Conservation (phyloP, 2,329 filamentous ascomycete species). For the Pestalotiopsis sp. region DNA sequence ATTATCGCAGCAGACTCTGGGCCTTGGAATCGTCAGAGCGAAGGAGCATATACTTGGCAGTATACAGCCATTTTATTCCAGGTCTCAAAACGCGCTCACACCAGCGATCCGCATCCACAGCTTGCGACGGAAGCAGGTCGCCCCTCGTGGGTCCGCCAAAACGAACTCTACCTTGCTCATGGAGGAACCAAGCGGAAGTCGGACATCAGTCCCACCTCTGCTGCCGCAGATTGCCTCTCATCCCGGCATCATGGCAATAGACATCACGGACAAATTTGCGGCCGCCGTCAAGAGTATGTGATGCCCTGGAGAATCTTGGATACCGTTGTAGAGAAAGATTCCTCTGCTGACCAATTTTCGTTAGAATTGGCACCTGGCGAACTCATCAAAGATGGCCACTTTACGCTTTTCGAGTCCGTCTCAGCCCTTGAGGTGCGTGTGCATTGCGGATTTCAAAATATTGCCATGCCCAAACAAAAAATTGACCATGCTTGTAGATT, state of each 20-base stretch:
- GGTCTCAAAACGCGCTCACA: background rate
- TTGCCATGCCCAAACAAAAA: background rate
- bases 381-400: slow-evolving; percentile 89
- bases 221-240: slow-evolving; percentile 37
- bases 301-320: background rate
- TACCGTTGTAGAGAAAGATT: too few species aligned
- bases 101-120: background rate
- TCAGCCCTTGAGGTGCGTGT: slow-evolving; percentile 69
- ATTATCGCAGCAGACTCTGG: background rate
- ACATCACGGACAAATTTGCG: slow-evolving; percentile 59
- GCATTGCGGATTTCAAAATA: background rate
- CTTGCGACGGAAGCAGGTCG: background rate
- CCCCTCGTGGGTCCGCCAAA: slow-evolving; percentile 6
- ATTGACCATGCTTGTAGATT: slow-evolving; percentile 60
- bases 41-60: too few species aligned
- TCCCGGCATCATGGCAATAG: slow-evolving; percentile 53
- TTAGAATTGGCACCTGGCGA: slow-evolving; percentile 76
- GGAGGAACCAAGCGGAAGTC: slow-evolving; percentile 25
- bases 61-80: background rate
- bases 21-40: background rate
- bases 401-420: slow-evolving; percentile 93
- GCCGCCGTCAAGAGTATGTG: slow-evolving; percentile 52
- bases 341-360: slow-evolving; percentile 23
- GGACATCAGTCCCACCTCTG: slow-evolving; percentile 31
- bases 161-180: slow-evolving; percentile 19